Evolutionary conservation across 176 grass and related monocot species (phyloP).

Genomic region (Triticum turgidum): DNA sequence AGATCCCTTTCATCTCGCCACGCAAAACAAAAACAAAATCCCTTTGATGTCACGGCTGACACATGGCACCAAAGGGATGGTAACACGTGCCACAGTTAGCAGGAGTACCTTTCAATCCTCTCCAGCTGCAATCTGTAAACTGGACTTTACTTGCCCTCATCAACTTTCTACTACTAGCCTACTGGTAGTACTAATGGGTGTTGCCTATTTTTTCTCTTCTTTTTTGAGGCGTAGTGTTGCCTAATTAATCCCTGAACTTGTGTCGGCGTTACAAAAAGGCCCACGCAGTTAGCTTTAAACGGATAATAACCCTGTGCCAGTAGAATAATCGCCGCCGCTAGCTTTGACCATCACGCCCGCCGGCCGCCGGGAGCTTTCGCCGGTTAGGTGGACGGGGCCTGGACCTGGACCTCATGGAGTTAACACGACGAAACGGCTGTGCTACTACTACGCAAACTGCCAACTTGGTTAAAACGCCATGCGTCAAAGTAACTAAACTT

Average conservation of each 20-base stretch:
- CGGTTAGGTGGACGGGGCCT: not conserved
- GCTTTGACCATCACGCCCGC: slow-evolving; percentile 10
- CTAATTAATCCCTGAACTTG: too few species aligned
- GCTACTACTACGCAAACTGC: not conserved
- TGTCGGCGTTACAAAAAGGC: not conserved
- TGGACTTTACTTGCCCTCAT: not conserved
- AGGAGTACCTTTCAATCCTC: not conserved
- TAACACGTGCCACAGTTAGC: not conserved
- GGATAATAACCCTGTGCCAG: not conserved
- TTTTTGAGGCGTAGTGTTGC: too few species aligned
- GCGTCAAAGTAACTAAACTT: not conserved
- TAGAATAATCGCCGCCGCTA: slow-evolving; percentile 23
- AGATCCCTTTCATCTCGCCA: too few species aligned
- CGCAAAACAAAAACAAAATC: not conserved
- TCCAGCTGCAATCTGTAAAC: not conserved
- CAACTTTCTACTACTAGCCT: not conserved
- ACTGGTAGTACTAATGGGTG: too few species aligned
- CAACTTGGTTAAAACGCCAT: not conserved
- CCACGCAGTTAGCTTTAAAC: not conserved
- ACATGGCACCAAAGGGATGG: not conserved
- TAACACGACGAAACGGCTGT: not conserved
- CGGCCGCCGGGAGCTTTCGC: not conserved
- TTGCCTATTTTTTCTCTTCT: too few species aligned
- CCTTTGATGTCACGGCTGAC: not conserved
- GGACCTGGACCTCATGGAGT: not conserved